These are phyloP conservation scores for Jamesozyma rosinii DNA, from an alignment of 805 yeast species.

Conservation along the genomic window DNA sequence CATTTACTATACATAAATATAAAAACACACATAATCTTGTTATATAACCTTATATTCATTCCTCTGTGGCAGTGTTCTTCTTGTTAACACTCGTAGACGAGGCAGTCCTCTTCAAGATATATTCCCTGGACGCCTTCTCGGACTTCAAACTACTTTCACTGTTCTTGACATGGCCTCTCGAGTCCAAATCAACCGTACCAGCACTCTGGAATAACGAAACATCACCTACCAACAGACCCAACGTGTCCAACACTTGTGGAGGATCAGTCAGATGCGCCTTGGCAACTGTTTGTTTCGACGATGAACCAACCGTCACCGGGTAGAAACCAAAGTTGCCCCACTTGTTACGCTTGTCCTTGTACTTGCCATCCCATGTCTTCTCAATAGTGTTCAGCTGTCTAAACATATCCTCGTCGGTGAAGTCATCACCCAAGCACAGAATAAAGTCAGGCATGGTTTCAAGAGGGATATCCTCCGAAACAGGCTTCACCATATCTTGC, in stretches of 20 bases:
- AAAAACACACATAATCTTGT: no score
- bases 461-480: conserved; percentile 28
- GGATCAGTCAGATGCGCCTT: conserved; percentile 81
- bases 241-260: conserved; percentile 69
- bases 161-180: conserved; percentile 57
- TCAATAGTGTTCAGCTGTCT: conserved; percentile 60
- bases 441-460: conserved; percentile 70
- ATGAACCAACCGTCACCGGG: conserved; percentile 90
- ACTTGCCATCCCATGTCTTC: conserved; percentile 29
- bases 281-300: conserved; percentile 76
- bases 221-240: conserved; percentile 71
- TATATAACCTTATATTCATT: background rate
- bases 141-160: conserved; percentile 35
- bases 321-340: conserved; percentile 54
- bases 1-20: no score
- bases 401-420: conserved; percentile 98
- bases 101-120: conserved; percentile 21
- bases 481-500: conserved; percentile 34
- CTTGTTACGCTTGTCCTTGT: conserved; percentile 35
- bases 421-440: conserved; percentile 88
- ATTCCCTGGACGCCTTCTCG: conserved; percentile 26
- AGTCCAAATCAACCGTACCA: conserved; percentile 66
- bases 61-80: background rate
- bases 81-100: conserved; percentile 11
- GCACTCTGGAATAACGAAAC: conserved; percentile 71